Evolutionary conservation across 2,329 filamentous ascomycete genomes (phyloP).

Genomic region (Aspergillus versicolor): DNA sequence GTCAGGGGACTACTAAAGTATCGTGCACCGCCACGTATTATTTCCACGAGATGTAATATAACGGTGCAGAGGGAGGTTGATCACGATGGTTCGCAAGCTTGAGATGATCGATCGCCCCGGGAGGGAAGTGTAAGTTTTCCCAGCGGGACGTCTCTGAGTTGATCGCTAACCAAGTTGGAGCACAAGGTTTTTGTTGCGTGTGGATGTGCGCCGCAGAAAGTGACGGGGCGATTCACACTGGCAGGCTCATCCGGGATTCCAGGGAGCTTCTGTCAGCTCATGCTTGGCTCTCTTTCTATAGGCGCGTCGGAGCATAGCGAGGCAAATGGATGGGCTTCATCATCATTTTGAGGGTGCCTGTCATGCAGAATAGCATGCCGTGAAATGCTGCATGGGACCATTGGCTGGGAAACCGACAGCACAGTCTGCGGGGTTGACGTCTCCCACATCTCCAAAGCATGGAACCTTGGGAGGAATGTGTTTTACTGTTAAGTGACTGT

Average conservation of each 20-base stretch:
- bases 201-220: neutral
- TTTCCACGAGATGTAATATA: neutral
- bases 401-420: slow-evolving; percentile 2
- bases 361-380: neutral
- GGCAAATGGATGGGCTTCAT: neutral
- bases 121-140: neutral
- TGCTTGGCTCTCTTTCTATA: neutral
- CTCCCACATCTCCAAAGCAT: neutral
- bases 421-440: neutral
- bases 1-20: neutral
- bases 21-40: slow-evolving; percentile 10
- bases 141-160: neutral
- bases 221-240: neutral
- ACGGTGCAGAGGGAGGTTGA: neutral
- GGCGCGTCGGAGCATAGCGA: neutral
- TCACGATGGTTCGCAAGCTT: neutral
- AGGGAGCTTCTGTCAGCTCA: slow-evolving; percentile 2
- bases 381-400: neutral
- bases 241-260: neutral
- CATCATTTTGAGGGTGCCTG: neutral
- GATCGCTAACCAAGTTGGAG: neutral
- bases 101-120: neutral
- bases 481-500: neutral
- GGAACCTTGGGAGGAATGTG: neutral
- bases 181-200: neutral